These are phyloP conservation scores for Fusarium sp. DNA, from an alignment of 2,329 filamentous ascomycete species.

Conservation along the genomic window DNA sequence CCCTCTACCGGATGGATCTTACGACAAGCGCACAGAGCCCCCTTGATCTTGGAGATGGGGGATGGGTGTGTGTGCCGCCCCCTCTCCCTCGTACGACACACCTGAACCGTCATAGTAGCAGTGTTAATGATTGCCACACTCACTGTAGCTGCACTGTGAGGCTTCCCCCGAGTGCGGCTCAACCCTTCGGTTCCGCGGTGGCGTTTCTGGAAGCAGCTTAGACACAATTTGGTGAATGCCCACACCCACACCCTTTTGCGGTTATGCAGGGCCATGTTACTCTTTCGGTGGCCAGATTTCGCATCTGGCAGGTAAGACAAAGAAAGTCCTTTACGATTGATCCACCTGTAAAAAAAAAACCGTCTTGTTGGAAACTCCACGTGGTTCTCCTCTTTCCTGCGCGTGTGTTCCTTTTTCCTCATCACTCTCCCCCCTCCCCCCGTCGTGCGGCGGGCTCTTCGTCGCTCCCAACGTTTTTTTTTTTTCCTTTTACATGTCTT, in stretches of 20 bases:
- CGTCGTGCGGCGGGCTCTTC: neutral
- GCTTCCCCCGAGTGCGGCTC: neutral
- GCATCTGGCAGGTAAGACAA: neutral
- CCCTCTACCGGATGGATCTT: neutral
- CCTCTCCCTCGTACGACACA: neutral
- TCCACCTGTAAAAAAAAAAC: neutral
- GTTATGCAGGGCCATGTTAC: neutral
- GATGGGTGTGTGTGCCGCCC: neutral
- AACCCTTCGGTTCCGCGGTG: neutral
- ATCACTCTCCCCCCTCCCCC: constrained; percentile 6
- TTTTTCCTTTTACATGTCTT: neutral
- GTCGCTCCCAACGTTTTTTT: neutral
- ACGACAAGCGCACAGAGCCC: neutral
- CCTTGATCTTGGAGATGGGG: neutral
- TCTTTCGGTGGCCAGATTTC: neutral
- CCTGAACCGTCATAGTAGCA: constrained; percentile 9
- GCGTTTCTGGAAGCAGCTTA: constrained; percentile 3
- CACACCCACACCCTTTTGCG: too few relatives aligned
- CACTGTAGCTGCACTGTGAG: neutral
- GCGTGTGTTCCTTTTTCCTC: neutral
- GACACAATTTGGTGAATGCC: neutral
- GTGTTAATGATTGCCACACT: neutral
- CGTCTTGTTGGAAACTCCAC: neutral
- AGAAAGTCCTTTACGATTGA: neutral
- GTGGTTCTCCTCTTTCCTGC: neutral